Conservation (phyloP, 2,329 filamentous ascomycete species). For the Alternaria burnsii region DNA sequence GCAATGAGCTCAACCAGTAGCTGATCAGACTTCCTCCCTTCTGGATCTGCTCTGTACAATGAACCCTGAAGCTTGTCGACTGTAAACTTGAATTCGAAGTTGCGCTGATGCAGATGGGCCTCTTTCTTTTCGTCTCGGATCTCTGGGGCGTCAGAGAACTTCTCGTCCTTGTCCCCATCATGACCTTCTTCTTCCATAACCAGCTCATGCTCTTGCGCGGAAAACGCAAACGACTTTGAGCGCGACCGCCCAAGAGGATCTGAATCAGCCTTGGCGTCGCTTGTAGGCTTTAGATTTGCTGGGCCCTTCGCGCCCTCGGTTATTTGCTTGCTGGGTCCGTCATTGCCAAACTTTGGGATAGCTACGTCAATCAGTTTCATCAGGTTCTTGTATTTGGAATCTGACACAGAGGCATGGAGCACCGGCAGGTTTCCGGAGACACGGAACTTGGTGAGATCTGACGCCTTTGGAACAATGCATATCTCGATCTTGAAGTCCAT, state of each 20-base stretch:
- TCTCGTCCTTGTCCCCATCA: slow-evolving; percentile 69
- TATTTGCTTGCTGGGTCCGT: slow-evolving; percentile 50
- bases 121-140: slow-evolving; percentile 57
- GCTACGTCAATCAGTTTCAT: slow-evolving; percentile 98
- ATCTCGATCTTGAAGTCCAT: slow-evolving; percentile 96
- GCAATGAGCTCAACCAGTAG: slow-evolving; percentile 91
- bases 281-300: slow-evolving; percentile 50
- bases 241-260: slow-evolving; percentile 61
- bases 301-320: slow-evolving; percentile 45
- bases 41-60: slow-evolving; percentile 84
- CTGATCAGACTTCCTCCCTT: slow-evolving; percentile 77
- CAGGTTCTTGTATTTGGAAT: slow-evolving; percentile 94
- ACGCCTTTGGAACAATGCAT: slow-evolving; percentile 95
- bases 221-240: slow-evolving; percentile 78
- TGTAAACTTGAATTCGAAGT: slow-evolving; percentile 96
- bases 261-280: slow-evolving; percentile 37
- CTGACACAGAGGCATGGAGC: slow-evolving; percentile 89
- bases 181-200: slow-evolving; percentile 78
- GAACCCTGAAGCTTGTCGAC: slow-evolving; percentile 95
- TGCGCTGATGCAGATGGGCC: slow-evolving; percentile 80
- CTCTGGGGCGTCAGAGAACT: slow-evolving; percentile 72
- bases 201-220: slow-evolving; percentile 76
- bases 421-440: slow-evolving; percentile 92
- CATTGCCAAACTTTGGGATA: slow-evolving; percentile 79
- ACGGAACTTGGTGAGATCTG: slow-evolving; percentile 89